Percentiles rank a stretch among this genome's conserved stretches.
phyloP scores from a whole-genome alignment of 2,329 filamentous ascomycete genomes.

The Aspergillus sp. region DNA sequence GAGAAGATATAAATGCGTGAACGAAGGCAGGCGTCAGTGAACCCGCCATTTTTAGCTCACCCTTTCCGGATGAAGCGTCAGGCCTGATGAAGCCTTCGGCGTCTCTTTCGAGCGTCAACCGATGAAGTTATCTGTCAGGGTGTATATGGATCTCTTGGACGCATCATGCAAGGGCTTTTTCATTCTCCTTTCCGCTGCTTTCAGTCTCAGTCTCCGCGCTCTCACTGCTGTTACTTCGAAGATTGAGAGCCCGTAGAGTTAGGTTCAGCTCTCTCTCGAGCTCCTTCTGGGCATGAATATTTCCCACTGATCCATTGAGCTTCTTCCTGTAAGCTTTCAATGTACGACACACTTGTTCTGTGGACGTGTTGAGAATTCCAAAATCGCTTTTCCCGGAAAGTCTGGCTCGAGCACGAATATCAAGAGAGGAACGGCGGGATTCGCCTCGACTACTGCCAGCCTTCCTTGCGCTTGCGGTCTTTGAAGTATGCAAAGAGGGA shows the following conservation, averaged over 20 bases:
- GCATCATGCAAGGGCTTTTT: slow-evolving; percentile 26
- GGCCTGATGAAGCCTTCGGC: slow-evolving; percentile 30
- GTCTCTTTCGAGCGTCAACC: slow-evolving; percentile 27
- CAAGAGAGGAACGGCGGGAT: slow-evolving; percentile 51
- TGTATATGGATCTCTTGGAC: slow-evolving; percentile 26
- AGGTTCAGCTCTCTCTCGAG: slow-evolving; percentile 59
- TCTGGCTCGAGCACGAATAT: slow-evolving; percentile 53
- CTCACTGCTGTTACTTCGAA: slow-evolving; percentile 33
- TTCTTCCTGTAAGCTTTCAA: slow-evolving; percentile 62
- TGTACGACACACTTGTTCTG: slow-evolving; percentile 60
- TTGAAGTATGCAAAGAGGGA: slow-evolving; percentile 45
- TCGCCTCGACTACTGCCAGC: slow-evolving; percentile 31
- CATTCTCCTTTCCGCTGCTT: slow-evolving; percentile 43
- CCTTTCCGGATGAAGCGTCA: slow-evolving; percentile 37
- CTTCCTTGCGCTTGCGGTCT: slow-evolving; percentile 33
- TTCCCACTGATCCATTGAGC: slow-evolving; percentile 52
- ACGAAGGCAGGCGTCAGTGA: background rate
- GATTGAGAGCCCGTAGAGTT: slow-evolving; percentile 38
- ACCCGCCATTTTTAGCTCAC: slow-evolving; percentile 15
- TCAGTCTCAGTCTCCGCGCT: slow-evolving; percentile 41
- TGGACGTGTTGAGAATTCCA: slow-evolving; percentile 54
- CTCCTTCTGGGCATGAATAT: slow-evolving; percentile 54
- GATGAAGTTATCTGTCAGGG: slow-evolving; percentile 41
- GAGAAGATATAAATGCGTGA: slow-evolving; percentile 3
- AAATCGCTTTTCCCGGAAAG: slow-evolving; percentile 42